A percentile compares a stretch with the other conserved stretches of the same genome.
Conservation (phyloP, 495 filamentous ascomycete genomes). For the Stereocaulon alpinum region DNA sequence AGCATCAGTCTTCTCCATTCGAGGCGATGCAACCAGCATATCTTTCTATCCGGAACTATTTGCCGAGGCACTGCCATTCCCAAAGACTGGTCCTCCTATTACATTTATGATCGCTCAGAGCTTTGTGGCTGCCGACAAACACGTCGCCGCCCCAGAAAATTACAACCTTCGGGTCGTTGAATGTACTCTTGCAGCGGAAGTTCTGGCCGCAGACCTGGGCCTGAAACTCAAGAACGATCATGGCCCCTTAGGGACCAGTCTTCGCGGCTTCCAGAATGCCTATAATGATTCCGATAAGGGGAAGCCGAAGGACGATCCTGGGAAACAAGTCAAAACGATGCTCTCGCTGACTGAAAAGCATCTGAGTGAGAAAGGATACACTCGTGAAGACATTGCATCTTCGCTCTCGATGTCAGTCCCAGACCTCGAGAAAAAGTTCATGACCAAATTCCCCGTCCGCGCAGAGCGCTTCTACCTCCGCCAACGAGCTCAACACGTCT, state of each 20-base stretch:
- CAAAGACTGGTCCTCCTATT: slow-evolving; percentile 68
- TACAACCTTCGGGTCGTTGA: slow-evolving; percentile 97
- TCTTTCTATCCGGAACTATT: slow-evolving; percentile 75
- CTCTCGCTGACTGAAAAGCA: slow-evolving; percentile 52
- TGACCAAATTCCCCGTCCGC: slow-evolving; percentile 75
- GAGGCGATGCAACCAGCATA: slow-evolving; percentile 80
- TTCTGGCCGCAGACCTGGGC: slow-evolving; percentile 48
- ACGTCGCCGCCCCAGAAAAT: slow-evolving; percentile 80
- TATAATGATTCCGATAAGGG: slow-evolving; percentile 43
- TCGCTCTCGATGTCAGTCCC: slow-evolving; percentile 56
- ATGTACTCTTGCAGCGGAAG: slow-evolving; percentile 78
- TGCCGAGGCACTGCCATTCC: slow-evolving; percentile 72
- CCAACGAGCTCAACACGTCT: slow-evolving; percentile 81
- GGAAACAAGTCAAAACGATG: slow-evolving; percentile 58
- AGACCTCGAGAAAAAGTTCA: slow-evolving; percentile 63
- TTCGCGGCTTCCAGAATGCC: slow-evolving; percentile 75
- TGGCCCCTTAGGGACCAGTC: slow-evolving; percentile 70
- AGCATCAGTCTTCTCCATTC: slow-evolving; percentile 85
- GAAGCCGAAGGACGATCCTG: slow-evolving; percentile 42
- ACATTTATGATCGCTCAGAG: slow-evolving; percentile 90
- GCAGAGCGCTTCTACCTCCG: slow-evolving; percentile 81
- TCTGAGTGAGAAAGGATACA: slow-evolving; percentile 75
- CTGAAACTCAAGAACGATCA: slow-evolving; percentile 67
- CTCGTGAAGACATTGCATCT: slow-evolving; percentile 72
- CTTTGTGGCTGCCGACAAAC: slow-evolving; percentile 88